These are phyloP conservation scores for Achlya hypogyna DNA, from an alignment of 352 stramenopile species.

Conservation along the genomic window DNA sequence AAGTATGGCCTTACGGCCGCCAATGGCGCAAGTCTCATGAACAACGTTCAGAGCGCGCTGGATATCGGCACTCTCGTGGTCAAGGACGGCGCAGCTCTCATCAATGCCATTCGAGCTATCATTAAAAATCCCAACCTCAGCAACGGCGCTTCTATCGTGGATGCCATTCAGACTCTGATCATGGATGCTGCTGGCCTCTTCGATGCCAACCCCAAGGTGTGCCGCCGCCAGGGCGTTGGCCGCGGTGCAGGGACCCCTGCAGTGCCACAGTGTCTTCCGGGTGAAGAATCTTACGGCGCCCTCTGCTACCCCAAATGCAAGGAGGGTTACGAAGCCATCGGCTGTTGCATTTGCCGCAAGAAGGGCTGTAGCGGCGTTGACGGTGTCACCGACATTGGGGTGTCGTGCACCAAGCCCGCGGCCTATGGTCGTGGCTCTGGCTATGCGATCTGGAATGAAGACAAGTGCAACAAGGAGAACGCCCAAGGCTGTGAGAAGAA, in stretches of 20 bases:
- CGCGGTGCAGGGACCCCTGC: background rate
- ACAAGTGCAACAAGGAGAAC: background rate
- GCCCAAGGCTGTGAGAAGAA: background rate
- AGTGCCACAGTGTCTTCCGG: background rate
- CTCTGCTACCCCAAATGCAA: constrained; percentile 13
- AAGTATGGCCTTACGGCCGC: background rate
- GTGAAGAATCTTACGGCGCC: constrained; percentile 2
- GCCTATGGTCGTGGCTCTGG: background rate
- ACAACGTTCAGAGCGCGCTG: background rate
- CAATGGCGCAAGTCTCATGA: background rate
- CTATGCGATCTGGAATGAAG: constrained; percentile 9
- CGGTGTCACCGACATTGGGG: background rate
- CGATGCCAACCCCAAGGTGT: constrained; percentile 11
- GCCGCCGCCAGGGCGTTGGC: constrained; percentile 2
- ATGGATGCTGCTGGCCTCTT: background rate
- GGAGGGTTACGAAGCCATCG: background rate
- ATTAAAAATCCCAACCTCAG: background rate
- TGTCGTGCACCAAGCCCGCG: constrained; percentile 10
- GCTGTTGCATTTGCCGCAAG: constrained; percentile 7
- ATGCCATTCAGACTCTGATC: constrained; percentile 6
- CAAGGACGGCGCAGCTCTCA: background rate
- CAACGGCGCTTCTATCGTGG: constrained; percentile 6
- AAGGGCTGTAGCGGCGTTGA: constrained; percentile 1
- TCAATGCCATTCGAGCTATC: background rate
- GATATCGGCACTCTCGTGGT: background rate